A percentile compares a stretch with the other conserved stretches of the same genome.
These are phyloP conservation scores for Termitomyces sp. DNA, from an alignment of 768 basidiomycete species.

Conservation along the genomic window DNA sequence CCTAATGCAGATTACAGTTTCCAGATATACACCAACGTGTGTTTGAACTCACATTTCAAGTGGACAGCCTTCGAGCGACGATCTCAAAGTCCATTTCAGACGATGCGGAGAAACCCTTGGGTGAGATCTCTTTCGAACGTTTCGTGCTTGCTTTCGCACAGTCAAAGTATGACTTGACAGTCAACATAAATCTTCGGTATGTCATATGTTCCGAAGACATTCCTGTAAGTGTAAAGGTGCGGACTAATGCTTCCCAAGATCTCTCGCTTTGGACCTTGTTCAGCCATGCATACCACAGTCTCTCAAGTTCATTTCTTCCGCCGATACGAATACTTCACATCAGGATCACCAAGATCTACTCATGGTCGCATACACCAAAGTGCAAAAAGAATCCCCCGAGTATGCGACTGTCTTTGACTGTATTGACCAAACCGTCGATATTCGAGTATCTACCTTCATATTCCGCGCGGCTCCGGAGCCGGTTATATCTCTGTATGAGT, in stretches of 20 bases:
- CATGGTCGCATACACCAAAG: slow-evolving; percentile 70
- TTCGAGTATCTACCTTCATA: slow-evolving; percentile 86
- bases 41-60: slow-evolving; percentile 85
- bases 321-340: slow-evolving; percentile 27
- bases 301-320: slow-evolving; percentile 64
- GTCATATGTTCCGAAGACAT: slow-evolving; percentile 31
- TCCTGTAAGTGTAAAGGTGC: not conserved
- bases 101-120: slow-evolving; percentile 67
- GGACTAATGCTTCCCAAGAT: slow-evolving; percentile 35
- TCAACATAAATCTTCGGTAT: slow-evolving; percentile 76
- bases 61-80: slow-evolving; percentile 75
- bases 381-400: slow-evolving; percentile 82
- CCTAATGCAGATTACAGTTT: slow-evolving; percentile 19
- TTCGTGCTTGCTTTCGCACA: slow-evolving; percentile 74
- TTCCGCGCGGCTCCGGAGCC: slow-evolving; percentile 88
- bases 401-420: slow-evolving; percentile 75
- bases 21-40: slow-evolving; percentile 48
- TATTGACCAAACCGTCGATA: slow-evolving; percentile 83
- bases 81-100: slow-evolving; percentile 66
- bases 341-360: slow-evolving; percentile 62
- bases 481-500: slow-evolving; percentile 88
- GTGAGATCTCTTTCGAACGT: slow-evolving; percentile 70
- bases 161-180: slow-evolving; percentile 82
- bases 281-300: slow-evolving; percentile 44
- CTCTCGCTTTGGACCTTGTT: slow-evolving; percentile 70